Evolutionary conservation across 225 moss, liverwort and hornwort species (phyloP), one percentile per base, ranked within the genome.

Genomic region (Pseudoscleropodium purum): DNA sequence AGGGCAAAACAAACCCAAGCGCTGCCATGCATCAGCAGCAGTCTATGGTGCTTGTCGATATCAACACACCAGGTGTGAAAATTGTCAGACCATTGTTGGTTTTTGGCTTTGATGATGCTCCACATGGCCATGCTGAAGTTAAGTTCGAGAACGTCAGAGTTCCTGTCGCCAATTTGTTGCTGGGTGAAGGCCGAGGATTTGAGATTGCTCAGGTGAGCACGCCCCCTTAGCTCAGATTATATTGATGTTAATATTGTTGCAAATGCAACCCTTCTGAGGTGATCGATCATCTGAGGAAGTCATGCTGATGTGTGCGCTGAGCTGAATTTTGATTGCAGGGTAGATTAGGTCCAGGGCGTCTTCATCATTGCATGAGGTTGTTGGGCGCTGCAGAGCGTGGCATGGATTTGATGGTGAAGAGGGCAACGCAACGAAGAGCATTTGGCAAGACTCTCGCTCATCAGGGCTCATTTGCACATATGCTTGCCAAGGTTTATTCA

Each of bases 321-420:
- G 45, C 63, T 85, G 84, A 85, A 61, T 82, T 82, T 89, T 65
- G 88, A 72, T 70, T 92, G 76, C 94, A 99, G 99, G 99, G 99
- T 94, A 96, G 99, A 91, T 92, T 99, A 80, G 99, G 99, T 84
- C 99, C 99, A 43, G 97, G 99, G 43, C 97, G 99, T 75, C 92
- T 99, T 89, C 99, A 99, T 90, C 99, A 99, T 65, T 99, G 99
- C 90, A 99, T 99, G 99, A 96, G 99, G 87, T 93, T 97, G 36
- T 47, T 97, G 37, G 97, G 99, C 29, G 99, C 97, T 81, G 97
- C 96, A 43, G 97, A 99, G 92, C 96, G 99, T 60, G 99, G 95
- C 83, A 93, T 97, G 91, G 97, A 97, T 88, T 92, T 94, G 88
- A 97, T 97, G 97, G 90, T 95, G 60, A 92, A 92, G 92, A 94